These are phyloP conservation scores for Golubevia sp. DNA, from an alignment of 1,284 basidiomycete species.

Conservation along the genomic window DNA sequence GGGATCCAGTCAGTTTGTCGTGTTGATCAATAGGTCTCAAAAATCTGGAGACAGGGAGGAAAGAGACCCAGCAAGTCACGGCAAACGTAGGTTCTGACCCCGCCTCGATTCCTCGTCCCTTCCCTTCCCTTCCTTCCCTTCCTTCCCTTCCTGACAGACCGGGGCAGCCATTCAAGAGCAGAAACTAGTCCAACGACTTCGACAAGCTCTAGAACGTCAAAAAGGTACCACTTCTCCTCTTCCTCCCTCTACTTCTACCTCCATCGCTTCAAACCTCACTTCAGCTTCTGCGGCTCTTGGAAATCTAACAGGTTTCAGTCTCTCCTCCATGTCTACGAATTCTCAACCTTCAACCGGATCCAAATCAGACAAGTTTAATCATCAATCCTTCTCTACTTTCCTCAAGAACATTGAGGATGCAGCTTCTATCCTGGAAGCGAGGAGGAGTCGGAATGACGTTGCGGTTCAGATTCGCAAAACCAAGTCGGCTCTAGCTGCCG, in stretches of 20 bases:
- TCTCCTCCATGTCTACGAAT: slow-evolving; percentile 3
- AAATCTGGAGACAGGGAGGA: no score
- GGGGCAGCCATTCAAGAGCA: slow-evolving; percentile 87
- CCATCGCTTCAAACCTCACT: slow-evolving; percentile 14
- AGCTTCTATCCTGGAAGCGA: slow-evolving; percentile 28
- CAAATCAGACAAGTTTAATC: background rate
- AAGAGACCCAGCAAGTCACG: no score
- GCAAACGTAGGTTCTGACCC: no score
- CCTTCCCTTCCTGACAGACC: slow-evolving; percentile 66
- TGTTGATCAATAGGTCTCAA: no score
- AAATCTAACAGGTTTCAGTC: background rate
- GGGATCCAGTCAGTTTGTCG: no score
- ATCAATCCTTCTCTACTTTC: slow-evolving; percentile 5
- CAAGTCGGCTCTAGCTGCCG: slow-evolving; percentile 17
- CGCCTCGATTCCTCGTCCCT: background rate
- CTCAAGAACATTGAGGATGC: background rate
- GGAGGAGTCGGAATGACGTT: slow-evolving; percentile 33
- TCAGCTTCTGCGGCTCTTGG: background rate
- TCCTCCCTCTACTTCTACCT: slow-evolving; percentile 20
- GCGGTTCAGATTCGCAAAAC: slow-evolving; percentile 37
- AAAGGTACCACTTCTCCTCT: slow-evolving; percentile 5
- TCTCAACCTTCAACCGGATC: slow-evolving; percentile 2
- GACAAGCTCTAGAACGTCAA: slow-evolving; percentile 64
- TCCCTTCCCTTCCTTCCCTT: background rate
- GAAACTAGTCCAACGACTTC: slow-evolving; percentile 67